Percentiles rank a stretch among this genome's conserved stretches.
These are phyloP conservation scores for Phytophthora vignae DNA, from an alignment of 352 stramenopile genomes.

Conservation along the genomic window DNA sequence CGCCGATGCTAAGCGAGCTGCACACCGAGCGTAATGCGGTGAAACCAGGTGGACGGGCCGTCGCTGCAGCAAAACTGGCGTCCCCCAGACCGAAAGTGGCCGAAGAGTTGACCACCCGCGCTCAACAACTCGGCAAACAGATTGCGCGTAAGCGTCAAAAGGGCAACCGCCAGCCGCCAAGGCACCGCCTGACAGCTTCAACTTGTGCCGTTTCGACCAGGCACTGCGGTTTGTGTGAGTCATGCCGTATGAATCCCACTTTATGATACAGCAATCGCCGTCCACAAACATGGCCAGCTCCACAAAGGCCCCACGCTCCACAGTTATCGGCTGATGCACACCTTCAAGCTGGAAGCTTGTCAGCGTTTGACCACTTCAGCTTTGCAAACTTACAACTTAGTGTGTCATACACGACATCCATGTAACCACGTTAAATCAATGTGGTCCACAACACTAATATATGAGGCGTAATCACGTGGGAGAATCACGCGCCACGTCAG, in stretches of 20 bases:
- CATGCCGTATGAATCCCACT: too few relatives aligned
- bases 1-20: constrained; percentile 33
- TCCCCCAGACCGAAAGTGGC: background rate
- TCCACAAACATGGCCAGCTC: too few relatives aligned
- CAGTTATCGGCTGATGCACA: constrained; percentile 5
- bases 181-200: constrained; percentile 16
- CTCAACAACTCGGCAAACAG: constrained; percentile 21
- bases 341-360: background rate
- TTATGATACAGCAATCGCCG: too few relatives aligned
- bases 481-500: constrained; percentile 23
- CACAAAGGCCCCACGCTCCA: background rate
- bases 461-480: constrained; percentile 44
- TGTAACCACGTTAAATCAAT: background rate
- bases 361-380: background rate
- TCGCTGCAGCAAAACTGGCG: constrained; percentile 3
- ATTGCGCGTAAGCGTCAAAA: constrained; percentile 12
- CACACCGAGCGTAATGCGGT: constrained; percentile 40
- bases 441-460: constrained; percentile 52
- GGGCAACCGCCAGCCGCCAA: background rate
- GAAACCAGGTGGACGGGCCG: constrained; percentile 25
- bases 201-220: constrained; percentile 7
- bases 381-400: constrained; percentile 51
- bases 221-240: background rate
- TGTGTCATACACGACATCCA: constrained; percentile 7
- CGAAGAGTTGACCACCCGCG: constrained; percentile 19